These are phyloP conservation scores for Phanerodontia chrysosporium DNA, from an alignment of 768 basidiomycete genomes.

Conservation along the genomic window DNA sequence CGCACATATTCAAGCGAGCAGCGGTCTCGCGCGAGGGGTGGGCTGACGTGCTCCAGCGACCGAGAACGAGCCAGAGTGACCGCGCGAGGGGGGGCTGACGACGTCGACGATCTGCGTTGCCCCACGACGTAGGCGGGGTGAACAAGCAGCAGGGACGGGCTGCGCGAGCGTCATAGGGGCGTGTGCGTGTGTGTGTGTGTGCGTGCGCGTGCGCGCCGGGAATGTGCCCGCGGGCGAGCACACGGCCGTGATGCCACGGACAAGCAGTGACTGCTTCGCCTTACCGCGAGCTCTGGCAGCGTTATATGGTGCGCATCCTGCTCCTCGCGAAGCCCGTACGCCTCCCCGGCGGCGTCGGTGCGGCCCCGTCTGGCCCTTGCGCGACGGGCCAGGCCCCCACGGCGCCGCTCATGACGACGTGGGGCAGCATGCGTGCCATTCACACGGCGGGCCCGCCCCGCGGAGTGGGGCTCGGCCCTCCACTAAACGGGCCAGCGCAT, in stretches of 20 bases:
- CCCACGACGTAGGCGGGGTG: neutral
- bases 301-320: neutral
- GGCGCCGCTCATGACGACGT: neutral
- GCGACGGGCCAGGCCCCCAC: neutral
- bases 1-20: neutral
- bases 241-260: conserved; percentile 5
- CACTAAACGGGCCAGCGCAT: too few species aligned
- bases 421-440: too few species aligned
- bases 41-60: neutral
- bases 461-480: too few species aligned
- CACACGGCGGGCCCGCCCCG: too few species aligned
- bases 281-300: neutral
- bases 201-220: neutral
- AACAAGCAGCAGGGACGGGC: too few species aligned
- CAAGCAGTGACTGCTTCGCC: neutral
- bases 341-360: conserved; percentile 6
- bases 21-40: neutral
- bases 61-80: neutral
- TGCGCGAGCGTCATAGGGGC: neutral
- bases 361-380: neutral
- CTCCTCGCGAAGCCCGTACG: neutral
- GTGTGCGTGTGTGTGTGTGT: neutral
- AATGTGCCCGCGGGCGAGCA: neutral
- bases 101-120: neutral
- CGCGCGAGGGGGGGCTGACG: neutral